Evolutionary conservation across 805 yeast genomes (phyloP).

Genomic region (Candida tammaniensis): DNA sequence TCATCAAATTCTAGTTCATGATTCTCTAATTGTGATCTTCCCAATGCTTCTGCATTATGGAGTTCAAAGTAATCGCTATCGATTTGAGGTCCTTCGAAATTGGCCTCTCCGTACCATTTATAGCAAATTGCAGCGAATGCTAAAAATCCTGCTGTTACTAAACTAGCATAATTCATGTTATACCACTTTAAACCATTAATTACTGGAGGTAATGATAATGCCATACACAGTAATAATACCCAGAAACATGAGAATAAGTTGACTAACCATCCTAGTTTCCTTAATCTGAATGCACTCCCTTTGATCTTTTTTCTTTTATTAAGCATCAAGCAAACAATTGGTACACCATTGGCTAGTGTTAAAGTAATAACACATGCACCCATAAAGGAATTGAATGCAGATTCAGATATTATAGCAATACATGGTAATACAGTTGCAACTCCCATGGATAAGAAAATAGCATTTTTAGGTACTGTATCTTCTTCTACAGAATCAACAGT

Average conservation of each 20-base stretch:
- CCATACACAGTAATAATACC: slow-evolving; percentile 54
- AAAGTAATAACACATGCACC: slow-evolving; percentile 78
- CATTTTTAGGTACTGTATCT: slow-evolving; percentile 66
- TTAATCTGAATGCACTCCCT: slow-evolving; percentile 67
- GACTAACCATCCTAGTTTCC: slow-evolving; percentile 60
- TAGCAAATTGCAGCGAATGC: slow-evolving; percentile 51
- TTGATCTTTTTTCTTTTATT: slow-evolving; percentile 58
- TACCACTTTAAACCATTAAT: slow-evolving; percentile 38
- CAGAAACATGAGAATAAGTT: slow-evolving; percentile 59
- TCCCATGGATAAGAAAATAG: slow-evolving; percentile 61
- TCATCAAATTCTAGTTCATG: slow-evolving; percentile 16
- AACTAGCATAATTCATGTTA: slow-evolving; percentile 63
- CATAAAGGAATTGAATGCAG: slow-evolving; percentile 81
- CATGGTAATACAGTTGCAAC: slow-evolving; percentile 60
- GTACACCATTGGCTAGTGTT: slow-evolving; percentile 74
- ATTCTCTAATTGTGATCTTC: slow-evolving; percentile 9
- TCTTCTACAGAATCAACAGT: slow-evolving; percentile 56
- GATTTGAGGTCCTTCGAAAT: slow-evolving; percentile 63
- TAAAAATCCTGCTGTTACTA: slow-evolving; percentile 51
- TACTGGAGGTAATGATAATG: slow-evolving; percentile 71
- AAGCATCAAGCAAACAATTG: slow-evolving; percentile 60
- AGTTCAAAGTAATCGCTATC: slow-evolving; percentile 44
- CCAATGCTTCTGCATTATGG: slow-evolving; percentile 25
- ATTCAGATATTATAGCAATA: slow-evolving; percentile 63
- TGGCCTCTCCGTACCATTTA: slow-evolving; percentile 56